These are phyloP conservation scores for Yarrowia bubula DNA, from an alignment of 805 yeast species.

Conservation along the genomic window DNA sequence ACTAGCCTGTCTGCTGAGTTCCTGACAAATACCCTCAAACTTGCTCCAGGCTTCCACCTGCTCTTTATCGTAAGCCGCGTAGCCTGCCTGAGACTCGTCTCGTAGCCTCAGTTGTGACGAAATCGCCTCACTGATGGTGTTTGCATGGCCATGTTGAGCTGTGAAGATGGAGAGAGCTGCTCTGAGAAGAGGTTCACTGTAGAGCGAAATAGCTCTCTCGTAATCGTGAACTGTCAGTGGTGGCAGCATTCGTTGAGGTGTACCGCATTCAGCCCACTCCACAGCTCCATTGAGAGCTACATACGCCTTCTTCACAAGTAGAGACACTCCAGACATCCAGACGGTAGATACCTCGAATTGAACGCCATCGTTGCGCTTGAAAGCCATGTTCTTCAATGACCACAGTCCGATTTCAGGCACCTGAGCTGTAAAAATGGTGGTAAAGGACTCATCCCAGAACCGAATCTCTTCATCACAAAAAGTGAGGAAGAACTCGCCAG, in stretches of 20 bases:
- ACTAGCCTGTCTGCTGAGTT: conserved; percentile 8
- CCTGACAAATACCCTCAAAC: conserved; percentile 13
- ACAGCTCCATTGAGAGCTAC: not conserved
- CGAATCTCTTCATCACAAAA: conserved; percentile 42
- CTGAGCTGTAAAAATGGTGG: not conserved
- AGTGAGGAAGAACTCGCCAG: not conserved
- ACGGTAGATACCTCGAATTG: conserved; percentile 3
- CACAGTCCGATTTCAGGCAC: not conserved
- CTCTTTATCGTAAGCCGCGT: not conserved
- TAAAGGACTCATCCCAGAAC: conserved; percentile 51
- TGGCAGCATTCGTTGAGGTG: not conserved
- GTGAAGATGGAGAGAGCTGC: conserved; percentile 17
- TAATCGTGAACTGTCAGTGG: conserved; percentile 17
- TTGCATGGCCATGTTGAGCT: not conserved
- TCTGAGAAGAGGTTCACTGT: conserved; percentile 10
- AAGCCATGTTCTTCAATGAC: conserved; percentile 9
- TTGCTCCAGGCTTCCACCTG: conserved; percentile 12
- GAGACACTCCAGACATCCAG: conserved; percentile 13
- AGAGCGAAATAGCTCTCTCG: conserved; percentile 2
- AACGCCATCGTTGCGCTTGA: not conserved
- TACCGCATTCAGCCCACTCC: not conserved
- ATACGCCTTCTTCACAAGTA: not conserved
- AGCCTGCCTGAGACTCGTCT: not conserved
- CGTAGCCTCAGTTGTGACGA: conserved; percentile 12
- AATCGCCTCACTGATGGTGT: not conserved